phyloP scores from a whole-genome alignment of 495 filamentous ascomycete genomes.

The Penicillium macrosclerotiorum region DNA sequence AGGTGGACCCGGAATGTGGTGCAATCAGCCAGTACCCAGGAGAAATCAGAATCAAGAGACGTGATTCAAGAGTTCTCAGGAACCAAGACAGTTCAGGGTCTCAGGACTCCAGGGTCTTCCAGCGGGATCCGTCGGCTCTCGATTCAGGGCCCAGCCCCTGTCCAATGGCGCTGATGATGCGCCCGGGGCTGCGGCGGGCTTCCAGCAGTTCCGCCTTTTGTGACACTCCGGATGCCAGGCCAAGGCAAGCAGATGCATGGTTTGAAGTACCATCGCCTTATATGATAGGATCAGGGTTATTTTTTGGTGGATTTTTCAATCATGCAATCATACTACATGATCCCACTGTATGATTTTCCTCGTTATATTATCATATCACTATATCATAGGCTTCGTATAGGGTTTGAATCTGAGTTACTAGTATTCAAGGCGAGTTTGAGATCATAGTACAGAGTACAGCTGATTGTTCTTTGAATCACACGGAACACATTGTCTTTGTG shows the following conservation, averaged over 20 bases:
- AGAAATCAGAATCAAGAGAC: neutral
- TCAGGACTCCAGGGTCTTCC: neutral
- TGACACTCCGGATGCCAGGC: neutral
- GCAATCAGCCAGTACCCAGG: neutral
- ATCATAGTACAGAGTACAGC: no score
- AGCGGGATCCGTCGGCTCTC: slow-evolving; percentile 2
- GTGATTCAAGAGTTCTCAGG: slow-evolving; percentile 3
- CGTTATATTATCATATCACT: no score
- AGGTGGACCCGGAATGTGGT: slow-evolving; percentile 1
- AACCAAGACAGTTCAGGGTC: neutral
- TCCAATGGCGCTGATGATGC: neutral
- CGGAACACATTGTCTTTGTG: neutral
- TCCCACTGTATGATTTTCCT: no score
- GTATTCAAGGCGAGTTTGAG: no score
- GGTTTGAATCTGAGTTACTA: no score
- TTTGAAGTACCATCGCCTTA: no score
- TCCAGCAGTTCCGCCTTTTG: neutral
- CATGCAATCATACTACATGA: no score
- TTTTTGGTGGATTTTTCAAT: no score
- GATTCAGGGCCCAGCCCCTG: neutral
- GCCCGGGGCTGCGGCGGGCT: slow-evolving; percentile 2
- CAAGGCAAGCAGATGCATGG: no score
- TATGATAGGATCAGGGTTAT: no score
- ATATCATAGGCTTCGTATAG: no score
- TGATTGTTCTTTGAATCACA: no score